Conservation (phyloP, 1,139 yeast species). For the Nadsonia starkeyi-henricii region DNA sequence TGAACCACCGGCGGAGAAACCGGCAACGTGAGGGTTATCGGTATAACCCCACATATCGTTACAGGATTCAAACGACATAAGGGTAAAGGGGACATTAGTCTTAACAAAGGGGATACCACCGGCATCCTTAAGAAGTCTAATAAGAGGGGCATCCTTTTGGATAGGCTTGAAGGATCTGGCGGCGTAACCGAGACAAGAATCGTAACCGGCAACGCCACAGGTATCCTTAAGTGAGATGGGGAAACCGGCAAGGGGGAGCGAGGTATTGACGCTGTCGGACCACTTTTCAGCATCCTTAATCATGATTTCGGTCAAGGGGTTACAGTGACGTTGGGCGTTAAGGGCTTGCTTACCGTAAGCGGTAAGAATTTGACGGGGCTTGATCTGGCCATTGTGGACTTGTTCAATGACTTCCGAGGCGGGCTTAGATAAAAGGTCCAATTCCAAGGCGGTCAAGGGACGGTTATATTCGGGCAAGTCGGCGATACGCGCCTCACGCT, state of each 20-base stretch:
- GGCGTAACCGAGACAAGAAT: conserved; percentile 38
- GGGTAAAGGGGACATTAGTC: conserved; percentile 36
- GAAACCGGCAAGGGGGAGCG: conserved; percentile 54
- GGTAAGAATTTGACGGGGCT: conserved; percentile 21
- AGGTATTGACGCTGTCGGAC: conserved; percentile 18
- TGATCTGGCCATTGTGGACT: conserved; percentile 21
- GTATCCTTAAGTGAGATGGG: conserved; percentile 50
- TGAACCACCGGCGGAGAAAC: conserved; percentile 34
- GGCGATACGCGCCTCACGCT: conserved; percentile 23
- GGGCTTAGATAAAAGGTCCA: conserved; percentile 16
- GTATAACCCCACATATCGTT: conserved; percentile 34
- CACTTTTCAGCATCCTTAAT: conserved; percentile 24
- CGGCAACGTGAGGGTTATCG: conserved; percentile 28
- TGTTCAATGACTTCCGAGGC: conserved; percentile 19
- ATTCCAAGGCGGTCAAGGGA: conserved; percentile 23
- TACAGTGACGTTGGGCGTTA: conserved; percentile 22
- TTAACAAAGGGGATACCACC: conserved; percentile 36
- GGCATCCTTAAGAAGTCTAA: conserved; percentile 26
- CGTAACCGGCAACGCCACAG: conserved; percentile 35
- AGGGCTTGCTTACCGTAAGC: conserved; percentile 29
- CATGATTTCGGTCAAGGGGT: conserved; percentile 27
- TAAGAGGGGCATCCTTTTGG: conserved; percentile 24
- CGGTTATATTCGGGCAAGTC: conserved; percentile 21
- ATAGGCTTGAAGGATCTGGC: conserved; percentile 26
- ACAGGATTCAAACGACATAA: conserved; percentile 32